A percentile compares a stretch with the other conserved stretches of the same genome.
phyloP scores from a whole-genome alignment of 2,329 filamentous ascomycete genomes.

The Talaromyces sp. region DNA sequence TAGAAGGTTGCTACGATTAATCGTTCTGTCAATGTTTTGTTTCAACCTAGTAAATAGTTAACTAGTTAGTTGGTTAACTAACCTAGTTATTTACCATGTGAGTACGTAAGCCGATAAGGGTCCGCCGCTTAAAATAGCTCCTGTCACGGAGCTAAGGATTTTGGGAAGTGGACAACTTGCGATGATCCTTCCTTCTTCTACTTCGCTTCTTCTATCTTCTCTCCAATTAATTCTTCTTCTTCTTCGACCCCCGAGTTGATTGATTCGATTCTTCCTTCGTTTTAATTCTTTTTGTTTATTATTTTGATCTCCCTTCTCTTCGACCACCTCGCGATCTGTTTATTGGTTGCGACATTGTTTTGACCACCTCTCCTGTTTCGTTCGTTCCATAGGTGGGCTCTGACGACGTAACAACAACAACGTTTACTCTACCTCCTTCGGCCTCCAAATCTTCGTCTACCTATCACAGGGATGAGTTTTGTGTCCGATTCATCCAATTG shows the following conservation, averaged over 20 bases:
- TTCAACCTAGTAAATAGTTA: not conserved
- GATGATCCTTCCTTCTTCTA: not conserved
- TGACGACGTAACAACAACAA: not conserved
- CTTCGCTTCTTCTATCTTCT: not conserved
- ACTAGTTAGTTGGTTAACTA: too few species aligned
- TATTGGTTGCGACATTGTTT: not conserved
- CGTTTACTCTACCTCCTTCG: not conserved
- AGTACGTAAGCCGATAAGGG: not conserved
- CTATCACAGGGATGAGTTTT: not conserved
- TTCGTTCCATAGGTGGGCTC: not conserved
- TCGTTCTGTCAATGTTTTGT: not conserved
- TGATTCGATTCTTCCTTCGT: conserved; percentile 17
- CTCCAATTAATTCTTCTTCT: conserved; percentile 16
- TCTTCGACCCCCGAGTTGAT: conserved; percentile 10
- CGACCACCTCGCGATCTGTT: conserved; percentile 1
- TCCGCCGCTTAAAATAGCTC: conserved; percentile 18
- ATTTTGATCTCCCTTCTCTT: not conserved
- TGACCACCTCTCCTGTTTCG: conserved; percentile 9
- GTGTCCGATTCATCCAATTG: not conserved
- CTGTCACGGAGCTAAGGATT: conserved; percentile 6
- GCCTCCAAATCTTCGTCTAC: not conserved
- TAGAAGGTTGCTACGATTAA: conserved; percentile 6
- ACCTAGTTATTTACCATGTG: too few species aligned
- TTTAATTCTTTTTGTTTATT: conserved; percentile 18
- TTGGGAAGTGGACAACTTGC: conserved; percentile 18